Conservation (phyloP, 78 protist species). For the Dictyostelium capitatum region DNA sequence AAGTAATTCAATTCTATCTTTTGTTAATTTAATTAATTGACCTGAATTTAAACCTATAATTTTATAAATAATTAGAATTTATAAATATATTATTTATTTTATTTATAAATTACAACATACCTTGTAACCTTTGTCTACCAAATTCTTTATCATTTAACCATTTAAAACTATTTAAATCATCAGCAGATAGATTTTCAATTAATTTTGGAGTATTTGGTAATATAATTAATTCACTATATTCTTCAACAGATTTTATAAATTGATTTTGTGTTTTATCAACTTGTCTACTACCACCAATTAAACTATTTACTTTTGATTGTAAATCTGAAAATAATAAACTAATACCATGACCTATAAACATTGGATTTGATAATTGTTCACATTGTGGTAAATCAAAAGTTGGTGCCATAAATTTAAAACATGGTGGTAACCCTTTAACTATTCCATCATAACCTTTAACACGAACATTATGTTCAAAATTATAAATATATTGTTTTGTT, state of each 20-base stretch:
- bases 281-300: not conserved
- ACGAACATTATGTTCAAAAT: not conserved
- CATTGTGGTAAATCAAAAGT: slow-evolving; percentile 23
- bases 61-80: too few relatives aligned
- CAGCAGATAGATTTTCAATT: not conserved
- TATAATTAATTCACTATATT: slow-evolving; percentile 27
- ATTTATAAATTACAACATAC: not conserved
- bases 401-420: slow-evolving; percentile 43
- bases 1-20: not conserved
- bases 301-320: slow-evolving; percentile 21
- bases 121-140: slow-evolving; percentile 61
- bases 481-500: slow-evolving; percentile 4
- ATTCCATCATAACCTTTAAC: not conserved
- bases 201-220: slow-evolving; percentile 28
- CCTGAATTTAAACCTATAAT: slow-evolving; percentile 23
- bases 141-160: slow-evolving; percentile 62
- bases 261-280: not conserved
- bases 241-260: not conserved
- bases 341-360: slow-evolving; percentile 18
- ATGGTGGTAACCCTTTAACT: slow-evolving; percentile 16
- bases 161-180: slow-evolving; percentile 23
- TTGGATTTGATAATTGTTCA: slow-evolving; percentile 22
- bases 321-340: slow-evolving; percentile 42
- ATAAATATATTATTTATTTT: too few relatives aligned
- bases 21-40: not conserved